These are phyloP conservation scores for Microsporum canis DNA, from an alignment of 2,329 filamentous ascomycete genomes.

Conservation along the genomic window DNA sequence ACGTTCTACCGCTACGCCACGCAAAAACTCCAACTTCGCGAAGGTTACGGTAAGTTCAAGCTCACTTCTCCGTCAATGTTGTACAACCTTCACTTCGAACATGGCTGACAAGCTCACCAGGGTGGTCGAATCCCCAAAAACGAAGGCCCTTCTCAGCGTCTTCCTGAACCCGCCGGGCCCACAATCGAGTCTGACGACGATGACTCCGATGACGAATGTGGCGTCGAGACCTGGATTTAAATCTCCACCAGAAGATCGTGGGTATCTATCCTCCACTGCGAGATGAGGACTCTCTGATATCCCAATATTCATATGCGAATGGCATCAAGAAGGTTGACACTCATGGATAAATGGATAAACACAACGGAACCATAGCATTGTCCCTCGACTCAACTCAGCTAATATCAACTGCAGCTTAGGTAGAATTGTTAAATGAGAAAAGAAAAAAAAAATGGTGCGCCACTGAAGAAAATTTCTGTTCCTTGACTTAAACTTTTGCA, in stretches of 20 bases:
- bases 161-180: slow-evolving; percentile 14
- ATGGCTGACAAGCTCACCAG: slow-evolving; percentile 8
- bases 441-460: not conserved
- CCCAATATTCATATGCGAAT: not conserved
- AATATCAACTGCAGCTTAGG: not conserved
- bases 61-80: not conserved
- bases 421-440: not conserved
- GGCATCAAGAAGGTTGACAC: not conserved
- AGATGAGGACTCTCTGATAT: not conserved
- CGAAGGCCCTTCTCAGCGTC: slow-evolving; percentile 15
- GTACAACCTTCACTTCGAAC: not conserved
- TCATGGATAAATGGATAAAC: not conserved
- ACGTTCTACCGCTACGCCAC: slow-evolving; percentile 1
- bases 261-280: not conserved
- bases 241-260: not conserved
- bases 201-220: slow-evolving; percentile 17
- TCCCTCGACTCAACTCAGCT: not conserved
- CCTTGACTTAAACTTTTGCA: not conserved
- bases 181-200: slow-evolving; percentile 16
- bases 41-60: slow-evolving; percentile 17
- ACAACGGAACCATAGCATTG: not conserved
- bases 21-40: slow-evolving; percentile 16
- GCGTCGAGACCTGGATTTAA: slow-evolving; percentile 17
- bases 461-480: not conserved
- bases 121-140: slow-evolving; percentile 15